Conservation (phyloP, 2,329 filamentous ascomycete species). For the Zasmidium cellare region DNA sequence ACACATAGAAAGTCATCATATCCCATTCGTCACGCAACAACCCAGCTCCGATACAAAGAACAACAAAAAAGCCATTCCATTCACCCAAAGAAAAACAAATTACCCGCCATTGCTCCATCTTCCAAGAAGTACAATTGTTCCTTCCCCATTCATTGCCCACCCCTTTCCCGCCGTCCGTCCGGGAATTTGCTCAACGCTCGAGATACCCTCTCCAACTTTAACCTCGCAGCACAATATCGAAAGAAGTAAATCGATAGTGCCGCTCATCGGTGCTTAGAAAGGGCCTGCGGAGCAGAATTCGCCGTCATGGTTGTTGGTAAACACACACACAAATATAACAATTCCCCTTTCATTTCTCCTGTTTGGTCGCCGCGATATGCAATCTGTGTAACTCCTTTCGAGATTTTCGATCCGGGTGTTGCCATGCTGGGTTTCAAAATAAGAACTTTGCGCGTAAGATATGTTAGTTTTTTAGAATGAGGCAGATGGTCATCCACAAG, state of each 20-base stretch:
- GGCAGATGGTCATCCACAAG: constrained; percentile 7
- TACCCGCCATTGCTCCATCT: no score
- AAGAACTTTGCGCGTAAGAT: not conserved
- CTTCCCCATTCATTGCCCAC: not conserved
- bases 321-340: not conserved
- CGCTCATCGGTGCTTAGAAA: constrained; percentile 28
- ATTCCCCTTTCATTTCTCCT: constrained; percentile 20
- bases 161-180: no score
- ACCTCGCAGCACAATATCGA: constrained; percentile 31
- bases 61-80: no score
- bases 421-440: constrained; percentile 2
- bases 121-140: not conserved
- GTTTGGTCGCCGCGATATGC: constrained; percentile 8
- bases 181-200: constrained; percentile 30
- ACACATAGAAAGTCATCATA: no score
- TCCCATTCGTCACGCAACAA: no score
- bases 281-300: constrained; percentile 22
- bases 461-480: not conserved
- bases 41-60: no score
- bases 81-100: no score
- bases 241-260: constrained; percentile 3
- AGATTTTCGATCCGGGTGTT: constrained; percentile 8
- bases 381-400: constrained; percentile 18
- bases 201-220: constrained; percentile 32
- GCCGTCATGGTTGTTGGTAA: constrained; percentile 1